Percentiles rank a stretch among this genome's conserved stretches.
These are phyloP conservation scores for Nicotiana sylvestris DNA, from an alignment of 257 asterid species.

Conservation along the genomic window DNA sequence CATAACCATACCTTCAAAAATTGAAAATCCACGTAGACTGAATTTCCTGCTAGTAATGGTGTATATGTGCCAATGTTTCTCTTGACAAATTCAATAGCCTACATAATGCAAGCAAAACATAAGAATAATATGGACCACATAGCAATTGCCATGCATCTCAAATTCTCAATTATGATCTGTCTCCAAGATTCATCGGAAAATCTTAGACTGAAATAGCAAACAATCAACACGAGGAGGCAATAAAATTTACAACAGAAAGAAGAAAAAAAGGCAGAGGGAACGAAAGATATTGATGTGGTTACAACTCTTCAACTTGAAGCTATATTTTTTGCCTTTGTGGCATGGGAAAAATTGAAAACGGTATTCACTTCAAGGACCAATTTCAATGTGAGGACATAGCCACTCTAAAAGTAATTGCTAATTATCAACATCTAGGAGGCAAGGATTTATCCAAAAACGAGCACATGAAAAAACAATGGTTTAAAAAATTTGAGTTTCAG, in stretches of 20 bases:
- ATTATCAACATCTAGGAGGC: neutral
- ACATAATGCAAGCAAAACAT: conserved; percentile 1
- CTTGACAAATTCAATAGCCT: conserved; percentile 89
- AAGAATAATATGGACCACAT: neutral
- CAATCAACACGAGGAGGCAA: neutral
- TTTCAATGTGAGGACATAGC: neutral
- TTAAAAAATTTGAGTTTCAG: neutral
- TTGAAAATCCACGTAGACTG: conserved; percentile 72
- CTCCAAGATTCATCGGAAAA: neutral
- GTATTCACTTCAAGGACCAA: neutral
- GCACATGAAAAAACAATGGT: neutral
- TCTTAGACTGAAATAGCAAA: neutral
- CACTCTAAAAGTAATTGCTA: neutral
- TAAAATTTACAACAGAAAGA: neutral
- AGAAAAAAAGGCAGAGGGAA: neutral
- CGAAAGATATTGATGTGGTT: neutral
- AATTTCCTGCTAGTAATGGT: conserved; percentile 90
- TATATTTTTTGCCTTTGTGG: neutral
- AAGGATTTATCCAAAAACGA: neutral
- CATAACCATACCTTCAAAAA: conserved; percentile 60
- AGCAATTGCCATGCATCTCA: neutral
- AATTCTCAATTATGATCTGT: neutral
- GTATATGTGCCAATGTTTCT: conserved; percentile 53
- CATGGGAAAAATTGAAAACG: neutral
- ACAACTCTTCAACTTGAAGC: neutral